A percentile compares a stretch with the other conserved stretches of the same genome.
Evolutionary conservation across 106 monocot genomes (phyloP).

Genomic region (Dactylorhiza incarnata): DNA sequence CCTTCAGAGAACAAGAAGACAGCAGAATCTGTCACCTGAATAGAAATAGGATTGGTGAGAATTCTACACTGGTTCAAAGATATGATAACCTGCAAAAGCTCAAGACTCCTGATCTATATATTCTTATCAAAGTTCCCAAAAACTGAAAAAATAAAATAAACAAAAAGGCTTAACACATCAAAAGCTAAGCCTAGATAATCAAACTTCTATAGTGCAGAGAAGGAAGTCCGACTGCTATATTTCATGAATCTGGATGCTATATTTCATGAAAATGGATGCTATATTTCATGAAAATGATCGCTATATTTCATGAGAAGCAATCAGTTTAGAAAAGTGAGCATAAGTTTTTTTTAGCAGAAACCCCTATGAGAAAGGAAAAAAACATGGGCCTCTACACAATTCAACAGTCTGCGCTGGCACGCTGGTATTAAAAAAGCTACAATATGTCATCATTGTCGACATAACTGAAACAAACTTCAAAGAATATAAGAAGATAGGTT

Average conservation of each 20-base stretch:
- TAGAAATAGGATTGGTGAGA: not conserved
- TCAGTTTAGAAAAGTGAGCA: too few species aligned
- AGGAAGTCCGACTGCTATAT: not conserved
- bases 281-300: too few species aligned
- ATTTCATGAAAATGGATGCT: too few species aligned
- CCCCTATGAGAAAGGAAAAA: too few species aligned
- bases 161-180: not conserved
- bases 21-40: slow-evolving; percentile 41
- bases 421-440: too few species aligned
- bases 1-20: slow-evolving; percentile 37
- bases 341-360: too few species aligned
- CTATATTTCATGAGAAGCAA: too few species aligned
- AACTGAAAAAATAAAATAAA: not conserved
- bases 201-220: not conserved
- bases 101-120: not conserved
- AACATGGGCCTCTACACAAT: too few species aligned
- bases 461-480: too few species aligned
- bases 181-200: not conserved
- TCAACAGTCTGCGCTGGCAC: too few species aligned
- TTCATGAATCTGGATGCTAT: not conserved
- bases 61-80: not conserved
- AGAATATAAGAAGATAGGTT: too few species aligned
- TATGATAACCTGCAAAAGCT: not conserved
- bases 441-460: too few species aligned
- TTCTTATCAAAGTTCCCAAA: not conserved